Evolutionary conservation across 2,329 filamentous ascomycete genomes (phyloP), one percentile per base, ranked within the genome.

Genomic region (Claviceps fusiformis): DNA sequence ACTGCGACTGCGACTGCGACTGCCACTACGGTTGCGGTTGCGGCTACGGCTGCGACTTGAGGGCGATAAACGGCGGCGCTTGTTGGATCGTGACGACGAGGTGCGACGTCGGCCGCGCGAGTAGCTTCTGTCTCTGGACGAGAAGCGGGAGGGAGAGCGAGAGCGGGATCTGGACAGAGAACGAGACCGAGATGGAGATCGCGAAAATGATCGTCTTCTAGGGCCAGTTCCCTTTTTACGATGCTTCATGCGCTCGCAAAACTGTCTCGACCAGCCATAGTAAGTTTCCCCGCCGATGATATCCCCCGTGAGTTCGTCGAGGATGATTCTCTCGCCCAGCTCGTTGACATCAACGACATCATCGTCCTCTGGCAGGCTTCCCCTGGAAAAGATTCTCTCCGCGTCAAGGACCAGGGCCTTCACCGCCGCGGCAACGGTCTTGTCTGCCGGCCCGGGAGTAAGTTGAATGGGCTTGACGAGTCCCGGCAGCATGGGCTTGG

Each of bases 201-300:
- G 55, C 1, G 71, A 70, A 9, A 57, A 59, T 3, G 73, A 73
- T 4, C 70, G 66, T 5, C 67, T 70, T 31, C 70, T 5, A 61
- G 59, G 10, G 55, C 56, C 43, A 57, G 58, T 17, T 54, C 53
- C 2, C 48, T 66, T 71, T 33, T 66, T 69, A 43, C 78, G 74
- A 52, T 75, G 71, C 69, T 85, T 89, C 86, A 93, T 93, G 64
- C 86, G 87, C 60, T 88, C 76, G 65, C 88, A 95, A 61, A 95
- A 93, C 1, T 75, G 74, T 44, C 80, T 78, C 5, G 89, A 92
- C 90, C 90, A 95, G 58, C 89, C 90, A 65, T 95, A 95, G 67
- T 95, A 95, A 0, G 86, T 88, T 59, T 88, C 83, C 1, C 83
- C 84, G 7, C 77, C 75, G 7, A 83, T 66, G 2, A 84, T 70